Conservation (phyloP, 108 stramenopile genomes). For the Poteriospumella lacustris region DNA sequence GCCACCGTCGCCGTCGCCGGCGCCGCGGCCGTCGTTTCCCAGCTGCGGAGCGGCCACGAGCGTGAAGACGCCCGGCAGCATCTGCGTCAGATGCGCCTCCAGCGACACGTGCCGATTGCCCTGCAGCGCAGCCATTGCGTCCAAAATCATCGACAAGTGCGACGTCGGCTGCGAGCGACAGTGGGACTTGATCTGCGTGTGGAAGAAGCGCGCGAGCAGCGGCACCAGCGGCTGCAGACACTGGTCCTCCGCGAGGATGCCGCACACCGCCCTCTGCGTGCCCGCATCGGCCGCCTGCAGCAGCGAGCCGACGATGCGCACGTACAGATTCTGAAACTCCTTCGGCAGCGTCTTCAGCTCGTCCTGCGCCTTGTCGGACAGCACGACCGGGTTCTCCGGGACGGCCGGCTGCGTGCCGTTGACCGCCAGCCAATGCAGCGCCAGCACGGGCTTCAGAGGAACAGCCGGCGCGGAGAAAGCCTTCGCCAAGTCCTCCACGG, state of each 20-base stretch:
- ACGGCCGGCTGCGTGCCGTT: not conserved
- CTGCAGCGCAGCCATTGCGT: not conserved
- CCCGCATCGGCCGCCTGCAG: not conserved
- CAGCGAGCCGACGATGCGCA: not conserved
- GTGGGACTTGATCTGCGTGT: not conserved
- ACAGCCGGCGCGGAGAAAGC: not conserved
- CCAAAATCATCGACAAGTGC: no score
- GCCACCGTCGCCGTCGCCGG: no score
- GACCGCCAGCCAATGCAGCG: conserved; percentile 3
- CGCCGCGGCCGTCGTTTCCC: no score
- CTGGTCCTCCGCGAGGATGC: not conserved
- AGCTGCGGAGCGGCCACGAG: not conserved
- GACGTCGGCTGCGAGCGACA: no score
- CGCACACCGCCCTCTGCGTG: not conserved
- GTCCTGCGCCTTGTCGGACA: not conserved
- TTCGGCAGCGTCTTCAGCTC: not conserved
- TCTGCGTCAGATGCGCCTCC: not conserved
- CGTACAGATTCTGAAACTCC: not conserved
- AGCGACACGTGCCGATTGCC: not conserved
- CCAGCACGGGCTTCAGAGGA: not conserved
- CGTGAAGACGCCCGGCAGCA: not conserved
- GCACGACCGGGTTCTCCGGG: not conserved
- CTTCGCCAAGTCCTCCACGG: not conserved
- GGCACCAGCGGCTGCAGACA: not conserved
- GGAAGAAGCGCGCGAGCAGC: not conserved